Evolutionary conservation across 345 rosid species (phyloP).

Genomic region (Gossypium anomalum): DNA sequence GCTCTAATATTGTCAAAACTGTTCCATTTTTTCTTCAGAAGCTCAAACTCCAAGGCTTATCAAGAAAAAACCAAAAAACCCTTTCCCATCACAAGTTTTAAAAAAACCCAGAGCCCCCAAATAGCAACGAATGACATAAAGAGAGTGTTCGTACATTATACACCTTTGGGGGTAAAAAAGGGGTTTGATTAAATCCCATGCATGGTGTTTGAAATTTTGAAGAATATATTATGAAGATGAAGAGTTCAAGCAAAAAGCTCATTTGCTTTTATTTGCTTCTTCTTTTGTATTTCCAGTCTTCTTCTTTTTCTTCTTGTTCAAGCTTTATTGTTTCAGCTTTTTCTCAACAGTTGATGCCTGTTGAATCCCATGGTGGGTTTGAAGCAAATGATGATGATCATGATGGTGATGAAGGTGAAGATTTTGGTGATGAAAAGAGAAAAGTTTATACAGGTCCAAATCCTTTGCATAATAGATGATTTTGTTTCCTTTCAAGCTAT

Average conservation of each 20-base stretch:
- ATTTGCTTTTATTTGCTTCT: neutral
- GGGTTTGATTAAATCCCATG: neutral
- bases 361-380: neutral
- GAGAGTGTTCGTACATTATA: neutral
- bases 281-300: neutral
- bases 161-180: neutral
- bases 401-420: neutral
- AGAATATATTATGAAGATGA: neutral
- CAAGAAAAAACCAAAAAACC: neutral
- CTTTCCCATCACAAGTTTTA: too few species aligned
- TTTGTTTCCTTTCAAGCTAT: neutral
- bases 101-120: neutral
- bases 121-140: neutral
- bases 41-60: conserved; percentile 16
- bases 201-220: conserved; percentile 6
- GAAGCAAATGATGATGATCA: neutral
- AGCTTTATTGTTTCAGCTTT: conserved; percentile 1
- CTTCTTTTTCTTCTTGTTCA: neutral
- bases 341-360: neutral
- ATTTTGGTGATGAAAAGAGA: conserved; percentile 22
- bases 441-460: conserved; percentile 23
- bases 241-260: conserved; percentile 7
- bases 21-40: conserved; percentile 1
- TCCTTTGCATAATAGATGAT: conserved; percentile 23
- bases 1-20: neutral